Conservation (phyloP, 352 stramenopile genomes). For the Phytophthora boehmeriae region DNA sequence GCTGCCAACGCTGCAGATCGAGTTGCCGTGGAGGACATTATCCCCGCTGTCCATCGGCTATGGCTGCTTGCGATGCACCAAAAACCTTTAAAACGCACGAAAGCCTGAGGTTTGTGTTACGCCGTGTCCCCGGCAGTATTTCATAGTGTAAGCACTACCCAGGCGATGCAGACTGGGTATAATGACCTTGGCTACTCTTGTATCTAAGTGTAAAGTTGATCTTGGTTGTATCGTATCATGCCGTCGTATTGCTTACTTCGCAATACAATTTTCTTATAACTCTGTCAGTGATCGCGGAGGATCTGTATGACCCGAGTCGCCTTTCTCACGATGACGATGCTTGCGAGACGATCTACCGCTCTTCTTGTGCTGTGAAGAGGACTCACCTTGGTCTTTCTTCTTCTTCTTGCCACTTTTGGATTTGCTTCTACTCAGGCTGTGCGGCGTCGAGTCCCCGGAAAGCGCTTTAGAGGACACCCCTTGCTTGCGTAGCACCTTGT, state of each 20-base stretch:
- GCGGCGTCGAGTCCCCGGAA: constrained; percentile 8
- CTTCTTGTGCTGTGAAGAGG: constrained; percentile 40
- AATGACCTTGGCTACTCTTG: constrained; percentile 10
- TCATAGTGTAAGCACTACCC: not conserved
- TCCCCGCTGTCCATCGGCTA: constrained; percentile 74
- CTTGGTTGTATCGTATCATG: constrained; percentile 14
- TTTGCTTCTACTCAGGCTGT: constrained; percentile 31
- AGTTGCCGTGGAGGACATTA: constrained; percentile 78
- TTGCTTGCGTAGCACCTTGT: constrained; percentile 79
- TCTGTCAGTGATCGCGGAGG: constrained; percentile 45
- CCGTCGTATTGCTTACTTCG: not conserved
- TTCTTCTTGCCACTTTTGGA: constrained; percentile 52
- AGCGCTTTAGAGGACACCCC: constrained; percentile 30
- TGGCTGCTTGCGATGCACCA: constrained; percentile 82
- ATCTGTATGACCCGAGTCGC: constrained; percentile 9
- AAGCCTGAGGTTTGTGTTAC: constrained; percentile 31
- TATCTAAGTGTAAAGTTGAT: constrained; percentile 35
- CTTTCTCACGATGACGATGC: constrained; percentile 34
- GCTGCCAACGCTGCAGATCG: constrained; percentile 70
- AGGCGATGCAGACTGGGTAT: constrained; percentile 14
- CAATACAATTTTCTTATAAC: constrained; percentile 28
- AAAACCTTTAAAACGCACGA: constrained; percentile 74
- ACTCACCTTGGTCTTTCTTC: constrained; percentile 41
- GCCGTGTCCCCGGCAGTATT: not conserved
- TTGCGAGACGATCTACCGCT: constrained; percentile 36